These are phyloP conservation scores for Scopulariopsis brevicaulis DNA, from an alignment of 2,329 filamentous ascomycete species.

Conservation along the genomic window DNA sequence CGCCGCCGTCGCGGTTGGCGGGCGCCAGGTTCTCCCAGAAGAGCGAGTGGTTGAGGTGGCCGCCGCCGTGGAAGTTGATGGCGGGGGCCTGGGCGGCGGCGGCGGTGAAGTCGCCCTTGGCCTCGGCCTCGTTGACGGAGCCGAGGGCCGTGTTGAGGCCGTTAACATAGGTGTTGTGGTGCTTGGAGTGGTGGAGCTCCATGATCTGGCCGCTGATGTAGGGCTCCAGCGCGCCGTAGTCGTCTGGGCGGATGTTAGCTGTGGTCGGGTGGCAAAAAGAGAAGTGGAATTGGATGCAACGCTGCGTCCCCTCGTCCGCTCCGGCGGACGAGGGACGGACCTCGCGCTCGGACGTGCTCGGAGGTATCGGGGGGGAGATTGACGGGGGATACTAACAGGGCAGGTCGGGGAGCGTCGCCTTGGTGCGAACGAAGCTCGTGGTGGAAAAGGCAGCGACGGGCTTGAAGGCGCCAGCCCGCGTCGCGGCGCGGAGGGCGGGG, in stretches of 20 bases:
- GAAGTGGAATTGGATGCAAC: not conserved
- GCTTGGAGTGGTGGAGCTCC: conserved; percentile 90
- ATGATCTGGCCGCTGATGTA: conserved; percentile 82
- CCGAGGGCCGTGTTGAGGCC: conserved; percentile 73
- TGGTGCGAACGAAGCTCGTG: conserved; percentile 70
- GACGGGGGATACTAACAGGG: conserved; percentile 26
- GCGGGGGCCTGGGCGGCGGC: conserved; percentile 37
- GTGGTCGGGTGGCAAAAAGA: not conserved
- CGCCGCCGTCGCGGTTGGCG: conserved; percentile 47
- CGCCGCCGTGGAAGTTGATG: conserved; percentile 73
- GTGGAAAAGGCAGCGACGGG: conserved; percentile 54
- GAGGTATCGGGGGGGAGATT: not conserved
- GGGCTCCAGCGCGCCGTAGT: conserved; percentile 89
- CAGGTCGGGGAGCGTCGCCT: conserved; percentile 92
- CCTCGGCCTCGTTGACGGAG: conserved; percentile 54
- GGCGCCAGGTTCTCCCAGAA: conserved; percentile 79
- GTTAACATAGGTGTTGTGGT: conserved; percentile 90
- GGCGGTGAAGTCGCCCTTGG: conserved; percentile 45
- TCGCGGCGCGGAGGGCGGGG: conserved; percentile 55
- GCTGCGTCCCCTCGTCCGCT: not conserved
- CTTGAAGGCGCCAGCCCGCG: conserved; percentile 55
- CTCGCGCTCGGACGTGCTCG: not conserved
- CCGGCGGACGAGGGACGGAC: not conserved
- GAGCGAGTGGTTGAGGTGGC: conserved; percentile 76
- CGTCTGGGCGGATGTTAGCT: conserved; percentile 37